Base-by-base conservation (phyloP, 2,329 filamentous ascomycete genomes). In the Stylonectria norvegica region DNA sequence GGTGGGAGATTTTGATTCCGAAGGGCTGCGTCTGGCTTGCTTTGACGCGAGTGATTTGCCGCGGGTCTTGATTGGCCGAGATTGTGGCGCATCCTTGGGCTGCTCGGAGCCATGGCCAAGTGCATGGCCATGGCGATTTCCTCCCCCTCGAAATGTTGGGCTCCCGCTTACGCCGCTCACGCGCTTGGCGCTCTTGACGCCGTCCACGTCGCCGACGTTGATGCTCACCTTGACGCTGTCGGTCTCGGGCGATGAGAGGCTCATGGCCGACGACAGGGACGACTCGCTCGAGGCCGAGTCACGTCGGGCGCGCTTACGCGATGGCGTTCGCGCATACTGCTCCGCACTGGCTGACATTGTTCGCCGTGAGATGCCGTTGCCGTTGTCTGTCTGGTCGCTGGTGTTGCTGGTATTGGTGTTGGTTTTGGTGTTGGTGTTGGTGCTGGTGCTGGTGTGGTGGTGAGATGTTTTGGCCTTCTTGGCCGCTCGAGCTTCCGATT, bases 211-310 rank as follows among this genome's bases (percentile, higher is more conserved):
- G 8, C 49, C 47, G 22, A 55, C 48, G 49, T 61, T 63, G n/a
- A n/a, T n/a, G 22, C 12, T 12, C 22, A 7, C 8, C 8, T 25
- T 12, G 8, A 49, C 47, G 22, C 53, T 48, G 49, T 61, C 62
- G 38, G 49, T 58, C 38, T 66, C 63, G 19, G 65, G 66, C 36
- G 67, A 68, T 32, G 66, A 64, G 36, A 69, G 53, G 50, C 60
- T 68, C 59, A 61, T 57, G 30, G 56, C 58, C 14, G 65, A 65
- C 14, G 66, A 69, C 18, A 70, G 60, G n/a, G 67, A 69, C 15
- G 67, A 70, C 50, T 68, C 65, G 57, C 67, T 70, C 6, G 63
- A 65, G 20, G 53, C 63, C 22, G 67, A 70, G 40, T 61, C 60
- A 23, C 63, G 57, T 29, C 67, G 57, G 19, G 48, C 48, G 40